Base-by-base conservation (phyloP, 176 grass and related monocot species). In the Carex littledalei region DNA sequence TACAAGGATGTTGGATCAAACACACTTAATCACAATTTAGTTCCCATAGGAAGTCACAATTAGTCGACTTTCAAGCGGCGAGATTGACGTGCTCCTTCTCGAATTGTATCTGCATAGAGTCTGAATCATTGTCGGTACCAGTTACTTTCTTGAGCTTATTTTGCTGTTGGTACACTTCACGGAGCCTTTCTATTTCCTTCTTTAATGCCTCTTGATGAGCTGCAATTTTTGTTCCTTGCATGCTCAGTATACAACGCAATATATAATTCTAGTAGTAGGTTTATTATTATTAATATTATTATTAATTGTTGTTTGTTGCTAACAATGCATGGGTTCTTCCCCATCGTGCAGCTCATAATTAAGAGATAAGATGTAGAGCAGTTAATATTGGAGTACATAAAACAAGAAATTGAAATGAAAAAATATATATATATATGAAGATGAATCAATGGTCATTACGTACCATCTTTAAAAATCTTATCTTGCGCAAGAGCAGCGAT, bases 391-490 rank as follows among this genome's bases (percentile, higher is more conserved):
- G 17, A 53, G 31, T 26, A 41, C 9, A 62, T 64, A 54, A 65
- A 20, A 37, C 15, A 13, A 86, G 14, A 41, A 80, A 2, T 21
- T 3, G 15, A 41, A 35, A 64, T 37, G 1, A 5, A 24, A 86
- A 63, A 11, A 35, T 29, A 26, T 26, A 26, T 26, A 26, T 26
- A 26, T 26, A 26, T 29, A 29, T 31, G 22, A 65, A 29, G 49
- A 14, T 34, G 29, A 20, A 69, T 71, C 22, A 41, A 69, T 17
- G 66, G 59, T 12, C 58, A 20, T 32, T 88, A 12, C 47, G 2
- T 11, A 99, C 96, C 96, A 75, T 99, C 96, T 86, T 99, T 99
- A 80, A 95, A 99, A 76, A 99, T 93, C 70, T 94, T 99, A 79
- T 99, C 96, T 74, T 99, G 96, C 18, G 88, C 91, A 1, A 99